A percentile compares a stretch with the other conserved stretches of the same genome.
These are phyloP conservation scores for Fusarium metavorans DNA, from an alignment of 2,329 filamentous ascomycete species.

Conservation along the genomic window DNA sequence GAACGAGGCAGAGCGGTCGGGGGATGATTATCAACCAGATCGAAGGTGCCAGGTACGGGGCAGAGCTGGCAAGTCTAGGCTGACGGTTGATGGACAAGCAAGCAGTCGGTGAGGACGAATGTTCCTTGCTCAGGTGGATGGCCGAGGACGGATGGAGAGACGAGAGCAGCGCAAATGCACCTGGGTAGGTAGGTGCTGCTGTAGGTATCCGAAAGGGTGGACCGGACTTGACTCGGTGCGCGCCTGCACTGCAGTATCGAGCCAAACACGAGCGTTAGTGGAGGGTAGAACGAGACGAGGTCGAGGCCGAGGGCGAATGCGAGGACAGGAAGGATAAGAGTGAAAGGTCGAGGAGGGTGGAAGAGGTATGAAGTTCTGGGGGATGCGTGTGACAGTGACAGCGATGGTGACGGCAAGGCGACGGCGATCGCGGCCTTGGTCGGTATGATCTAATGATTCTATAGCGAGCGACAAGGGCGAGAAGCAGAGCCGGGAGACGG, in stretches of 20 bases:
- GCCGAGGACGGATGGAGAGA: slow-evolving; percentile 31
- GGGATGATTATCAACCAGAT: slow-evolving; percentile 28
- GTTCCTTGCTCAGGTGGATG: slow-evolving; percentile 26
- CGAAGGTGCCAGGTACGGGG: slow-evolving; percentile 21
- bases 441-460: slow-evolving; percentile 34
- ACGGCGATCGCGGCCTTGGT: slow-evolving; percentile 35
- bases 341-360: slow-evolving; percentile 19
- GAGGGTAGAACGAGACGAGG: slow-evolving; percentile 23
- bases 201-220: slow-evolving; percentile 50
- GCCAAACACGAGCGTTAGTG: slow-evolving; percentile 40
- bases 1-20: slow-evolving; percentile 11
- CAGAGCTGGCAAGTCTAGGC: slow-evolving; percentile 17
- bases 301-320: slow-evolving; percentile 17
- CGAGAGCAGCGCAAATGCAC: slow-evolving; percentile 33
- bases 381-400: slow-evolving; percentile 42
- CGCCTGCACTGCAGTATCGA: slow-evolving; percentile 40
- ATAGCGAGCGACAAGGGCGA: slow-evolving; percentile 20
- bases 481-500: slow-evolving; percentile 15
- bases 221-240: slow-evolving; percentile 37
- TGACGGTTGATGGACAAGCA: slow-evolving; percentile 33
- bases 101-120: slow-evolving; percentile 43
- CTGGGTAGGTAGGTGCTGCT: background rate
- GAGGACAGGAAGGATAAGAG: slow-evolving; percentile 20
- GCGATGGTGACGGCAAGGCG: slow-evolving; percentile 37
- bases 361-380: slow-evolving; percentile 26